Base-by-base conservation (phyloP, 164 flowering plant genomes). In the Umbellularia californica region DNA sequence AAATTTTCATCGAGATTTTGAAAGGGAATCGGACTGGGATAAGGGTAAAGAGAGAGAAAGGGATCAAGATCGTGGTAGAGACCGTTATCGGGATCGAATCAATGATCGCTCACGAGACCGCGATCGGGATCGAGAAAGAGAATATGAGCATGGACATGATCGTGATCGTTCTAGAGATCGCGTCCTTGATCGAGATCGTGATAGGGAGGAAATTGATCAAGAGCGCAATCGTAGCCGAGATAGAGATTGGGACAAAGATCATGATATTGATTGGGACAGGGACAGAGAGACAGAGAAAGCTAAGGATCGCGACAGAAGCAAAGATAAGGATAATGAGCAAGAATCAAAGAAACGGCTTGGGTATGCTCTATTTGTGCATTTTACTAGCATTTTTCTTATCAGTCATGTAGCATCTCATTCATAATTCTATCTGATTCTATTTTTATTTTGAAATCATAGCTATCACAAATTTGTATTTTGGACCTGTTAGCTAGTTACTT, bases 101-200 rank as follows among this genome's bases (percentile, higher is more conserved):
- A 79, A 79, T 75, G 90, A 85, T 50, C 77, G 87, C 69, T 87
- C 89, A 80, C 83, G 84, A 71, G 92, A 87, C 20, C 84, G 52
- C 41, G 86, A 82, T 72, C 79, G 70, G 41, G 80, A 80, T 20
- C 75, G 71, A 65, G 87, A 83, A 27, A 77, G 73, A 70, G 90
- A 77, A 55, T 77, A 86, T 79, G 89, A 82, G 11, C 87, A 66
- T 74, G 69, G 74, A 24, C 86, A 64, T 76, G 89, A 83, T 77
- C 81, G 72, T 83, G 87, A 87, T 78, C 87, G 77, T 23, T 68
- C 71, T 50, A 87, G 79, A 76, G 91, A 85, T 41, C 83, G 72
- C 50, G 72, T 81, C 22, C 28, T 80, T 20, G 88, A 87, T 69
- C 81, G 79, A 78, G 85, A 88, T 80, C 81, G 58, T 23, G 80